Evolutionary conservation across 2,329 filamentous ascomycete genomes (phyloP).

Genomic region (Claviceps sorghi): DNA sequence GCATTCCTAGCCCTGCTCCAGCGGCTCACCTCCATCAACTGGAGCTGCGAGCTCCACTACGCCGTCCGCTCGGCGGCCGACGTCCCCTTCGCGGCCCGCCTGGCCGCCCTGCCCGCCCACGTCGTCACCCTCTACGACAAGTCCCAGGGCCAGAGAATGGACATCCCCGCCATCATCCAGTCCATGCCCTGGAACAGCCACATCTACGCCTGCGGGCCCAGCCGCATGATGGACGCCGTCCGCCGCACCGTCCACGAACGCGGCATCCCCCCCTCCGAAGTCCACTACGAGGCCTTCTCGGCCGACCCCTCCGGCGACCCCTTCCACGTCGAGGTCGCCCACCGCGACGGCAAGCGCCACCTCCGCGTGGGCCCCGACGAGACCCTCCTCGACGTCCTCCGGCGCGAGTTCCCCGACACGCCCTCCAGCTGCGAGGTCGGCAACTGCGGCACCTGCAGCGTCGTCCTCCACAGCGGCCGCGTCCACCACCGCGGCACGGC

Average conservation of each 20-base stretch:
- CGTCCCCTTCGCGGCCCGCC: conserved; percentile 36
- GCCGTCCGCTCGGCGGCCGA: conserved; percentile 38
- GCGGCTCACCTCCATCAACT: conserved; percentile 28
- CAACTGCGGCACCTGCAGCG: conserved; percentile 38
- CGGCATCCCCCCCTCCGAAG: conserved; percentile 31
- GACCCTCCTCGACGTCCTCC: conserved; percentile 34
- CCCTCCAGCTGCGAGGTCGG: conserved; percentile 38
- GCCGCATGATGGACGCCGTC: conserved; percentile 40
- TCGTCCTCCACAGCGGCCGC: conserved; percentile 25
- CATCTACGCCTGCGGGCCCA: conserved; percentile 47
- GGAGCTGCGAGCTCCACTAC: conserved; percentile 41
- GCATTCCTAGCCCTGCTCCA: conserved; percentile 42
- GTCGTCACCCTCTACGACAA: conserved; percentile 37
- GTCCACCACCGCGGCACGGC: conserved; percentile 37
- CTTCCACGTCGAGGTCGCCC: conserved; percentile 40
- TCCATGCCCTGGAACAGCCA: conserved; percentile 37
- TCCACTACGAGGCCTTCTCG: conserved; percentile 47
- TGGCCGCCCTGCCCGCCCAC: conserved; percentile 26
- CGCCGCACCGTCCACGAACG: conserved; percentile 23
- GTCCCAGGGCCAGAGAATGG: conserved; percentile 34
- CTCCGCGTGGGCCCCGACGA: conserved; percentile 34
- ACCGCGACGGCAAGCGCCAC: conserved; percentile 16
- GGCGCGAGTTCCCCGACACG: conserved; percentile 26
- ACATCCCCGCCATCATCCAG: conserved; percentile 35
- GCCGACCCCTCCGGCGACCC: conserved; percentile 40